These are phyloP conservation scores for Postia placenta DNA, from an alignment of 768 basidiomycete species.

Conservation along the genomic window DNA sequence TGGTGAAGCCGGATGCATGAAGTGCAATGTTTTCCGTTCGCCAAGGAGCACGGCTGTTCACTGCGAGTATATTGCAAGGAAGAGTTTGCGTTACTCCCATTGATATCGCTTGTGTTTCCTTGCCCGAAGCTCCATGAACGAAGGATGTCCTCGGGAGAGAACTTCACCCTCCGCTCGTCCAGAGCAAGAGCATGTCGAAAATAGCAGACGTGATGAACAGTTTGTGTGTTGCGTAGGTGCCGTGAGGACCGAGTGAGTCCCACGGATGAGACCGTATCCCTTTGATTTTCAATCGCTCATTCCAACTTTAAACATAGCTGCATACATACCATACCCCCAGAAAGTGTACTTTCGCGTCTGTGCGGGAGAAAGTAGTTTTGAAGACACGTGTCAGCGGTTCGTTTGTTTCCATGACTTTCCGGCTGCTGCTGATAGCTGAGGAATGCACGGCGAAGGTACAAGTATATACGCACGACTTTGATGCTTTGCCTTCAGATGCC, in stretches of 20 bases:
- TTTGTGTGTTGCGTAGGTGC: slow-evolving; percentile 4
- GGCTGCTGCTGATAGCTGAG: background rate
- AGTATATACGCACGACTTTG: background rate
- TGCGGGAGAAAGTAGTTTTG: slow-evolving; percentile 21
- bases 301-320: no score
- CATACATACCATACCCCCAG: slow-evolving; percentile 26
- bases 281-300: no score
- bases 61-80: no score
- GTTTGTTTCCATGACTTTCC: no score
- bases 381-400: no score
- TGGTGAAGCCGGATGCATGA: no score
- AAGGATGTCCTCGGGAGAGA: background rate
- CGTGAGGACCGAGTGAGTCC: slow-evolving; percentile 11
- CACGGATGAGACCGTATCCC: slow-evolving; percentile 19
- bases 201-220: background rate
- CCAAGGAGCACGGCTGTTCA: no score
- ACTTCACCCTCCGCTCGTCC: background rate
- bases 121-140: background rate
- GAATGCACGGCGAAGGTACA: background rate
- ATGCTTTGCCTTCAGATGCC: background rate
- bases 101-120: background rate
- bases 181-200: slow-evolving; percentile 1
- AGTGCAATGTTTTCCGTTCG: no score
- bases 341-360: slow-evolving; percentile 24
- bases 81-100: no score